Evolutionary conservation across 2,329 filamentous ascomycete species (phyloP).

Genomic region (Monosporascus ibericus): DNA sequence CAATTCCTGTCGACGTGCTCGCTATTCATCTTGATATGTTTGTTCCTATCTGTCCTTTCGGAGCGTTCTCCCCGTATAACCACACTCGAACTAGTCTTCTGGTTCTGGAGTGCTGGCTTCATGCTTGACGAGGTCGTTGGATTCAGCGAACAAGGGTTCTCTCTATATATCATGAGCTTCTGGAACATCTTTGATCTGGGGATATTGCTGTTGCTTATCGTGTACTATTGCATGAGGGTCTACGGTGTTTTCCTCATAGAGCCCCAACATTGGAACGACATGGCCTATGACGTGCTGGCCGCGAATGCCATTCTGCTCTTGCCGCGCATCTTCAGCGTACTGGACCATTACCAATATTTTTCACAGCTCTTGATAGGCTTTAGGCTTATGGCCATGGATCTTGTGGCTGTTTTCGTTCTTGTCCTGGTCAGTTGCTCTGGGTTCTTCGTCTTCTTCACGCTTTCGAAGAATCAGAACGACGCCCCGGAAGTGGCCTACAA

Average conservation of each 20-base stretch:
- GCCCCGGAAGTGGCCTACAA: slow-evolving; percentile 76
- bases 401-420: slow-evolving; percentile 77
- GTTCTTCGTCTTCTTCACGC: slow-evolving; percentile 90
- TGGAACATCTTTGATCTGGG: slow-evolving; percentile 96
- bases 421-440: slow-evolving; percentile 86
- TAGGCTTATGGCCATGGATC: slow-evolving; percentile 84
- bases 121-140: slow-evolving; percentile 95
- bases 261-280: slow-evolving; percentile 66
- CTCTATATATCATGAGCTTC: slow-evolving; percentile 93
- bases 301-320: slow-evolving; percentile 86
- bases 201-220: slow-evolving; percentile 76
- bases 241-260: slow-evolving; percentile 83
- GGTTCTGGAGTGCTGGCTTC: slow-evolving; percentile 96
- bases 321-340: slow-evolving; percentile 82
- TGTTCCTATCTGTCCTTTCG: slow-evolving; percentile 78
- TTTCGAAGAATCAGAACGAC: slow-evolving; percentile 67
- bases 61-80: slow-evolving; percentile 76
- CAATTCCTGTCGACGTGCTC: slow-evolving; percentile 87
- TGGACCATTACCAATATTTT: slow-evolving; percentile 95
- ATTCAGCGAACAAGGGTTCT: slow-evolving; percentile 95
- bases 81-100: slow-evolving; percentile 79
- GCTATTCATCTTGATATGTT: slow-evolving; percentile 73
- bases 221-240: slow-evolving; percentile 84
- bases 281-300: slow-evolving; percentile 90
- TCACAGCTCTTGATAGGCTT: slow-evolving; percentile 92